Evolutionary conservation across 2,329 filamentous ascomycete genomes (phyloP).

Genomic region (Allantophomopsis lycopodina): DNA sequence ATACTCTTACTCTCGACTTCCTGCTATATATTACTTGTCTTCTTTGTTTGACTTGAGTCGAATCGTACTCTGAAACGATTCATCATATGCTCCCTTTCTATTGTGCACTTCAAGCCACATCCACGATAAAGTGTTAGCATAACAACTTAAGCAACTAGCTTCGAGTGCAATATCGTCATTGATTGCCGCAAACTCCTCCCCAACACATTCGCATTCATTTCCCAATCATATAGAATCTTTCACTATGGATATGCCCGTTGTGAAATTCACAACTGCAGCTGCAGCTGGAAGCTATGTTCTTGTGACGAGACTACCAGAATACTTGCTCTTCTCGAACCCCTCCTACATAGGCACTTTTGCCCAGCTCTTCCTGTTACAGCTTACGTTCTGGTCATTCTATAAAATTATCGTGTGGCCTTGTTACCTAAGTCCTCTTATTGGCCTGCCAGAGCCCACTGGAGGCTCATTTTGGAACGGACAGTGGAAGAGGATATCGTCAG

Average conservation of each 20-base stretch:
- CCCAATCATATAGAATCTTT: neutral
- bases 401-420: conserved; percentile 38
- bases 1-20: too few species aligned
- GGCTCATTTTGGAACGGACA: conserved; percentile 30
- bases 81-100: too few species aligned
- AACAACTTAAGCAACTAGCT: too few species aligned
- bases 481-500: conserved; percentile 19
- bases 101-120: too few species aligned
- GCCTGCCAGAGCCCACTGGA: conserved; percentile 38
- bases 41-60: too few species aligned
- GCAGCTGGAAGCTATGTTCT: conserved; percentile 9
- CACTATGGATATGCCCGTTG: conserved; percentile 9
- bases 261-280: conserved; percentile 10
- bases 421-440: conserved; percentile 40
- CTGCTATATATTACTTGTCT: too few species aligned
- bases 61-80: too few species aligned
- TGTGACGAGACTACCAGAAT: conserved; percentile 9
- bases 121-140: too few species aligned
- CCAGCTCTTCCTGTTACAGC: conserved; percentile 23
- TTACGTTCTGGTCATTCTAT: conserved; percentile 23
- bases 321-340: conserved; percentile 11
- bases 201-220: neutral
- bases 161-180: neutral
- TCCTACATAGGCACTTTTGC: conserved; percentile 23
- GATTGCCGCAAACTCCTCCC: neutral